Evolutionary conservation across 2,329 filamentous ascomycete species (phyloP), one percentile per base, ranked within the genome.

Genomic region (Myriosclerotinia scirpicola): DNA sequence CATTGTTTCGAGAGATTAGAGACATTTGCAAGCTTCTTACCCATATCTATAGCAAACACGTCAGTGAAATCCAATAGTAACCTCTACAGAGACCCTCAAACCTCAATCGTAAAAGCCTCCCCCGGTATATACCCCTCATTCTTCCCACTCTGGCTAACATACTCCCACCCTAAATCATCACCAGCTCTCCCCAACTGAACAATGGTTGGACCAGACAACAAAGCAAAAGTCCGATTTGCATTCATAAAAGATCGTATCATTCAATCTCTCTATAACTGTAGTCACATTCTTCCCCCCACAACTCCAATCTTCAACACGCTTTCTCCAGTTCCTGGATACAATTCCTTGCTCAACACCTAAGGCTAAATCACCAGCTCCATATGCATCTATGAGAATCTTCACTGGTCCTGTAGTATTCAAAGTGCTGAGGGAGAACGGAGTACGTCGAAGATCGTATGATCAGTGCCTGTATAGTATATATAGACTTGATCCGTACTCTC

Each of bases 101-200:
- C 36, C 0, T 75, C 71, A 26, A 76, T 54, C 36, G 75, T 73
- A 6, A 76, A 71, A 14, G 76, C 66, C 68, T 75, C 71, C 71
- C 67, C 75, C 74, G 0, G 55, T 68, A 12, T 68, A 38, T 11
- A 69, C 71, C 2, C 73, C 71, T 65, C 71, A 38, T 72, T 66
- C 15, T 72, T 71, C 5, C 67, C 68, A 48, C 60, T 64, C 17
- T 66, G 68, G 2, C 54, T 65, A 52, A 70, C 48, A 68, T 67
- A 70, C 3, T 61, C 50, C 42, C 59, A 50, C 40, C 63, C 34
- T 36, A 56, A 20, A 7, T 52, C 54, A 40, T 46, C 44, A 5
- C 14, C 40, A 5, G 38, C 53, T 50, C 64, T 69, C 1, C 67
- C 70, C 4, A 72, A 17, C 7, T 62, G 65, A 8, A 63, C 67